A percentile compares a stretch with the other conserved stretches of the same genome.
phyloP scores from a whole-genome alignment of 2,329 filamentous ascomycete genomes.

The Penicillium sp. region DNA sequence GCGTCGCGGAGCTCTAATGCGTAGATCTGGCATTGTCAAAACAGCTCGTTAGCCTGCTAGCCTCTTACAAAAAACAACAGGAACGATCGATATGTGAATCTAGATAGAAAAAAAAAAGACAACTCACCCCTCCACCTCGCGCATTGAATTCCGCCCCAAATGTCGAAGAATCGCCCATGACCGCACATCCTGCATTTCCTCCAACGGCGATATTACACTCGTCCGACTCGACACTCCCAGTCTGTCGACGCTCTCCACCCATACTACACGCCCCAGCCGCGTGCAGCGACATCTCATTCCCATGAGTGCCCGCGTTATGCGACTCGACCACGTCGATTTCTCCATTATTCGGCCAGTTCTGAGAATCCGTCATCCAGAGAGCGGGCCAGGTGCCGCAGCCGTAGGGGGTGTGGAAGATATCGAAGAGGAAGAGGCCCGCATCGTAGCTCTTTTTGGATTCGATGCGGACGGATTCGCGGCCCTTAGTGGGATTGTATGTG shows the following conservation, averaged over 20 bases:
- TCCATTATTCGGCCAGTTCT: slow-evolving; percentile 58
- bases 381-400: slow-evolving; percentile 62
- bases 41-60: not conserved
- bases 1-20: slow-evolving; percentile 56
- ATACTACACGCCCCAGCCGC: slow-evolving; percentile 51
- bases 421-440: slow-evolving; percentile 59
- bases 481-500: slow-evolving; percentile 53
- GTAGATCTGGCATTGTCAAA: slow-evolving; percentile 38
- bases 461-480: slow-evolving; percentile 60
- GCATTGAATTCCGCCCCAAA: slow-evolving; percentile 52
- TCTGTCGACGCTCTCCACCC: slow-evolving; percentile 50
- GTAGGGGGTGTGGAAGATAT: slow-evolving; percentile 57
- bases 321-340: slow-evolving; percentile 61
- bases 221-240: slow-evolving; percentile 37
- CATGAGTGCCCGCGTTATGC: slow-evolving; percentile 49
- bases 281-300: slow-evolving; percentile 58
- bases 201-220: slow-evolving; percentile 50
- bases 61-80: not conserved
- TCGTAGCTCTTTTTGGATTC: slow-evolving; percentile 56
- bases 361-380: slow-evolving; percentile 58
- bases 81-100: not conserved
- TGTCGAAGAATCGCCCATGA: slow-evolving; percentile 39
- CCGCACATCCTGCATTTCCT: slow-evolving; percentile 55
- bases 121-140: slow-evolving; percentile 47
- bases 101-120: not conserved